Conservation (phyloP, 306 rosid genomes). For the Rosa persica region DNA sequence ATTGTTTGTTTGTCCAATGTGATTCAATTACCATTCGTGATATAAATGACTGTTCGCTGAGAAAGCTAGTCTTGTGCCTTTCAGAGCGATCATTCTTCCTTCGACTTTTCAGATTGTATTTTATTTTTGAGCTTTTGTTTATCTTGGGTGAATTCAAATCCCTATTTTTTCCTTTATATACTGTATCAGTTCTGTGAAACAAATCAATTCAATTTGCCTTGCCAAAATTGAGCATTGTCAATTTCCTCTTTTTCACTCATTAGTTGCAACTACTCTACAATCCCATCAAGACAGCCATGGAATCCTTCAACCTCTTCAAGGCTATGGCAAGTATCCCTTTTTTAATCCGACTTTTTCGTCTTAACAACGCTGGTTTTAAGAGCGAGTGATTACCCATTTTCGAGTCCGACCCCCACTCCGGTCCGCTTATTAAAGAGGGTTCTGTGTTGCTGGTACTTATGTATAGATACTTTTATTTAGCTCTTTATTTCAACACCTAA, state of each 20-base stretch:
- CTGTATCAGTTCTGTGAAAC: slow-evolving; percentile 9
- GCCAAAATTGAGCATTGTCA: neutral
- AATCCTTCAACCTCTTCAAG: neutral
- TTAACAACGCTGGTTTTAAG: neutral
- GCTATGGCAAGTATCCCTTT: neutral
- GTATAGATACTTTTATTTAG: neutral
- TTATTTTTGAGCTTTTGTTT: slow-evolving; percentile 12
- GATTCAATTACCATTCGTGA: slow-evolving; percentile 43
- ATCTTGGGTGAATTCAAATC: slow-evolving; percentile 33
- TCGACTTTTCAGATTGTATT: slow-evolving; percentile 31
- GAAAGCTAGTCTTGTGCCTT: slow-evolving; percentile 42
- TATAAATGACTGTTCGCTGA: slow-evolving; percentile 52
- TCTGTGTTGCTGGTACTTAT: neutral
- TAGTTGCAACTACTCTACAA: neutral
- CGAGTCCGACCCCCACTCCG: neutral
- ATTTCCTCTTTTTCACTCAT: neutral
- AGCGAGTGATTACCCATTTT: neutral
- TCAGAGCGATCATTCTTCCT: slow-evolving; percentile 24
- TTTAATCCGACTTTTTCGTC: neutral
- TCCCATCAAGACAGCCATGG: neutral
- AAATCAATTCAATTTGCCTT: neutral
- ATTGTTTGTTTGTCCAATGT: slow-evolving; percentile 34
- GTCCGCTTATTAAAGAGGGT: neutral
- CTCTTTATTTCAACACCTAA: neutral
- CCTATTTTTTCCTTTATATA: neutral